These are phyloP conservation scores for Beauveria varroae DNA, from an alignment of 2,329 filamentous ascomycete genomes.

Conservation along the genomic window DNA sequence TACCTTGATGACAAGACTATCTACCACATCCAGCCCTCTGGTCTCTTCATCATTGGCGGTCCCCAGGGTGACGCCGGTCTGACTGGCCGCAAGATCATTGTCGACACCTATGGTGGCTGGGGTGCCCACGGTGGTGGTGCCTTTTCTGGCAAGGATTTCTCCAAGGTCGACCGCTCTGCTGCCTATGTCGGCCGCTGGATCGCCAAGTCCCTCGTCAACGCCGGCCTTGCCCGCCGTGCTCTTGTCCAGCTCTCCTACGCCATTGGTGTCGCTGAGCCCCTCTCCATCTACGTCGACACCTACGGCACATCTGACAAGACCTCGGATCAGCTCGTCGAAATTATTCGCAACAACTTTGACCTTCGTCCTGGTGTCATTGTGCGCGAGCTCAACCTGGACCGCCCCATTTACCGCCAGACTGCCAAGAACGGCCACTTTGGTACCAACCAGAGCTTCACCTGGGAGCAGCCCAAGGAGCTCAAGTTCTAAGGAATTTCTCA, in stretches of 20 bases:
- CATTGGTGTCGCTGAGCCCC: slow-evolving; percentile 96
- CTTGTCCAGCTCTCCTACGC: slow-evolving; percentile 98
- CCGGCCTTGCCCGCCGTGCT: slow-evolving; percentile 81
- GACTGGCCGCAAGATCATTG: slow-evolving; percentile 98
- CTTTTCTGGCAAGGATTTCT: slow-evolving; percentile 99
- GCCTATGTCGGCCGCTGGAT: slow-evolving; percentile 98
- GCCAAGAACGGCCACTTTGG: slow-evolving; percentile 99
- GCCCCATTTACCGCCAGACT: slow-evolving; percentile 96
- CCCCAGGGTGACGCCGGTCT: slow-evolving; percentile 98
- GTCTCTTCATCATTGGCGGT: slow-evolving; percentile 97
- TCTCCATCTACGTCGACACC: slow-evolving; percentile 95
- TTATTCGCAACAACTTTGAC: slow-evolving; percentile 95
- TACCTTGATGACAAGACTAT: slow-evolving; percentile 89
- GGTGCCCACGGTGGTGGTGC: slow-evolving; percentile 99
- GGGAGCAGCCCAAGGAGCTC: slow-evolving; percentile 96
- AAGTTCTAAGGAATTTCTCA: slow-evolving; percentile 60
- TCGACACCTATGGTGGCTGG: slow-evolving; percentile 99
- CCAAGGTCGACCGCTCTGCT: slow-evolving; percentile 98
- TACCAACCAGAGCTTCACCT: slow-evolving; percentile 93
- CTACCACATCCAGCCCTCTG: slow-evolving; percentile 98
- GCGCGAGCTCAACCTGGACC: slow-evolving; percentile 88
- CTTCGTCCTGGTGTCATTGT: slow-evolving; percentile 97
- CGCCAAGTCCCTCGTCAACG: slow-evolving; percentile 91
- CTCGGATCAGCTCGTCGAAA: slow-evolving; percentile 88
- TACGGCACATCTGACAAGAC: slow-evolving; percentile 90